Evolutionary conservation across 108 stramenopile genomes (phyloP), one percentile per base, ranked within the genome.

Genomic region (Aurantiochytrium sp.): DNA sequence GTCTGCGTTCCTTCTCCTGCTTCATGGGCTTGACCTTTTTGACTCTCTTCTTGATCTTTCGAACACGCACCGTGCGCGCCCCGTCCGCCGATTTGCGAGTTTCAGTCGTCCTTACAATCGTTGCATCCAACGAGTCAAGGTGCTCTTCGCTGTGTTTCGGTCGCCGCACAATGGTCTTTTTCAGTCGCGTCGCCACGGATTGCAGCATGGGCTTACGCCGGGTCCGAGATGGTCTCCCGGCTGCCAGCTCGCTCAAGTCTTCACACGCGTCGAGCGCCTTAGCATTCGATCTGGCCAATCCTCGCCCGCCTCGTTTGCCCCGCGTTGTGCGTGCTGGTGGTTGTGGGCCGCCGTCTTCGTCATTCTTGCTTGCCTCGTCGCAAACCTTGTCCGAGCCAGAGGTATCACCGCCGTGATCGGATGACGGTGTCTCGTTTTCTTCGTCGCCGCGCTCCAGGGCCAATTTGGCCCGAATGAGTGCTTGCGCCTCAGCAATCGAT

Each of bases 201-300:
- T 83, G 76, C n/a, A 83, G 76, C 76, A 83, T 83, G n/a, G 76
- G 76, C 76, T 83, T 83, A 25, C 76, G 76, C 51, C 49, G 45
- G 23, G 19, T 12, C 51, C 76, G 8, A 8, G 25, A 23, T 8
- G 64, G 64, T 18, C 42, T 69, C 10, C 64, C 42, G 64, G 64
- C 42, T 28, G 35, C 55, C 55, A 57, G 25, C 35, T 69, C 64
- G 14, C 21, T 23, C 25, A 69, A 10, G 42, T 69, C 64, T 18
- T 69, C 64, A 18, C 64, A 69, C 10, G 64, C 64, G 5, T 69
- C 64, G 25, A 69, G 6, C 4, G 64, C 8, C 42, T 69, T 69
- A 18, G 25, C 42, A 1, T 19, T 59, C n/a, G 59, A 23, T 59
- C 1, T 59, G 1, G 59, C 21, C 59, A n/a, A 35, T 35, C 35